Percentiles rank a stretch among this genome's conserved stretches.
Conservation (phyloP, 192 early-diverging fungal genomes). For the Coemansia asiatica region DNA sequence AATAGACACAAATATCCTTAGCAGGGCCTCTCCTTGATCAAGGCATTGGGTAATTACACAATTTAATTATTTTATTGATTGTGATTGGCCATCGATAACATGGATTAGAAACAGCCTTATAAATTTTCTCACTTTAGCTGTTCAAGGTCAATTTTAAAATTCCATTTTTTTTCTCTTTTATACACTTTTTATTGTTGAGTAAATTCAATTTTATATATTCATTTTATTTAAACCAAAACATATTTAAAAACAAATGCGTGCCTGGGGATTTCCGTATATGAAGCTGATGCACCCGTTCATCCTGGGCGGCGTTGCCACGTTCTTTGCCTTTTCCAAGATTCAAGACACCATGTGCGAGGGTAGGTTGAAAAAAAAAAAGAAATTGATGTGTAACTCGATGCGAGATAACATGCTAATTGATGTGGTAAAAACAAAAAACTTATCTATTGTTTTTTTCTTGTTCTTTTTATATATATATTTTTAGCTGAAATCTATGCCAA, state of each 20-base stretch:
- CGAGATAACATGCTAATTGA: background rate
- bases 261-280: slow-evolving; percentile 54
- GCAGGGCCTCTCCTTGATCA: no score
- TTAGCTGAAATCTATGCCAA: slow-evolving; percentile 47
- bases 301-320: slow-evolving; percentile 42
- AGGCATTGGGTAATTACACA: no score
- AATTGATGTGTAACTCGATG: background rate
- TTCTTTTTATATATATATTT: background rate
- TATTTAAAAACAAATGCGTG: slow-evolving; percentile 30
- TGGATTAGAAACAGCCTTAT: no score
- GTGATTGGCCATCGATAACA: no score
- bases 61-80: no score
- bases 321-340: slow-evolving; percentile 45
- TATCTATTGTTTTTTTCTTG: background rate
- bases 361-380: slow-evolving; percentile 12
- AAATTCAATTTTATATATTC: background rate
- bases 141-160: background rate
- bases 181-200: background rate
- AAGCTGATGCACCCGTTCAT: slow-evolving; percentile 58
- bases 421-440: background rate
- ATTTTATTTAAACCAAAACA: background rate
- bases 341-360: slow-evolving; percentile 53
- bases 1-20: no score
- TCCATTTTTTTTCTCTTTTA: background rate
- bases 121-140: no score